Evolutionary conservation across 2,329 filamentous ascomycete genomes (phyloP).

Genomic region (Xylaria sp.): DNA sequence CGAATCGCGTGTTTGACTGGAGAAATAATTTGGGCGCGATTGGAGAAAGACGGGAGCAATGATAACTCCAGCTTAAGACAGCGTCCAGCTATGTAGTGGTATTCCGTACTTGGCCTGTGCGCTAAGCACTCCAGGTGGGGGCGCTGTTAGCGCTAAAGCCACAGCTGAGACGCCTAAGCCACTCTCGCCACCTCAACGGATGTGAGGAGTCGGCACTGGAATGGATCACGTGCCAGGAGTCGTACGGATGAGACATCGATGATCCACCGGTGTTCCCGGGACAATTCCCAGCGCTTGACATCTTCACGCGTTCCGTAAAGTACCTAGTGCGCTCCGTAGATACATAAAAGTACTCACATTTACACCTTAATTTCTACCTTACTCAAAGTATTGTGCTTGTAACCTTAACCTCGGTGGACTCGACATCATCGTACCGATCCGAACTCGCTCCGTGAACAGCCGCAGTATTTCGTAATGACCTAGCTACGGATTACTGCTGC

Average conservation of each 20-base stretch:
- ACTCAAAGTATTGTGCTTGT: background rate
- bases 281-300: too few species aligned
- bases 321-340: too few species aligned
- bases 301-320: too few species aligned
- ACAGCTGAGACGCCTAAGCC: background rate
- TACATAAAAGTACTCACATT: too few species aligned
- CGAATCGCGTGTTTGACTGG: constrained; percentile 34
- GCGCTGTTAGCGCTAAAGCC: too few species aligned
- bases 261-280: too few species aligned
- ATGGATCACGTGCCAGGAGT: constrained; percentile 3
- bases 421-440: constrained; percentile 1
- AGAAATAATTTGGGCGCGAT: constrained; percentile 36
- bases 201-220: too few species aligned
- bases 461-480: constrained; percentile 2
- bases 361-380: background rate
- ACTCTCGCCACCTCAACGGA: too few species aligned
- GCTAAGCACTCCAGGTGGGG: background rate
- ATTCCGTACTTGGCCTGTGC: background rate
- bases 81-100: background rate
- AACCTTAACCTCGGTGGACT: constrained; percentile 14
- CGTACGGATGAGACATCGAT: too few species aligned
- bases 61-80: background rate
- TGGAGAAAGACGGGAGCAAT: constrained; percentile 11
- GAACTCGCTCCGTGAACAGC: constrained; percentile 20
- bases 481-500: too few species aligned